Evolutionary conservation across 805 yeast species (phyloP).

Genomic region (Dipodascopsis tothii): DNA sequence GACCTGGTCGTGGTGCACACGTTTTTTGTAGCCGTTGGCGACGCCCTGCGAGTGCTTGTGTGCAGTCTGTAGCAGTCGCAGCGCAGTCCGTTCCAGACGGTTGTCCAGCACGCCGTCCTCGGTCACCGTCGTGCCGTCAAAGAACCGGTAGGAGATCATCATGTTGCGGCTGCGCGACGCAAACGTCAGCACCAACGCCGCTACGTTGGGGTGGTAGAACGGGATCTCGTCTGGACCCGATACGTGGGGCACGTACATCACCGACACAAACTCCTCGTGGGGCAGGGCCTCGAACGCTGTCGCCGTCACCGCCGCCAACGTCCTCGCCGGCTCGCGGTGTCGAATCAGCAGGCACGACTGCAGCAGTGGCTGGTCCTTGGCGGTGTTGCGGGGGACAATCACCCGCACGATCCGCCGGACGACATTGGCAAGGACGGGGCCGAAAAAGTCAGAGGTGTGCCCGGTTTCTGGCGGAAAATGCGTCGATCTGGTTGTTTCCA

Average conservation of each 20-base stretch:
- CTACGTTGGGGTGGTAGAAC: constrained; percentile 80
- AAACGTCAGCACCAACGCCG: constrained; percentile 61
- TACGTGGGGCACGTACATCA: constrained; percentile 76
- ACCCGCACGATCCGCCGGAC: constrained; percentile 56
- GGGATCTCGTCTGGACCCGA: constrained; percentile 55
- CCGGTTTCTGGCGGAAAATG: no score
- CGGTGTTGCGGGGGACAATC: constrained; percentile 86
- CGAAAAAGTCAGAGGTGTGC: constrained; percentile 1
- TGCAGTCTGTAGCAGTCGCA: constrained; percentile 69
- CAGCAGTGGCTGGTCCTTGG: constrained; percentile 70
- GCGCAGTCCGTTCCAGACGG: constrained; percentile 74
- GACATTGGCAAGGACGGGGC: constrained; percentile 3
- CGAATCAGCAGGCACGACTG: constrained; percentile 67
- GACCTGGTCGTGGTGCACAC: constrained; percentile 81
- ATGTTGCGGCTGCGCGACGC: not conserved
- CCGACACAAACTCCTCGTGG: constrained; percentile 30
- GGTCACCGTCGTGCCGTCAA: not conserved
- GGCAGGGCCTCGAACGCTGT: not conserved
- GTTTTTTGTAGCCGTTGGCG: constrained; percentile 73
- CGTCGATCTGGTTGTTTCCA: no score
- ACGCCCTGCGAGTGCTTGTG: constrained; percentile 78
- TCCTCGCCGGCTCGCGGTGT: constrained; percentile 34
- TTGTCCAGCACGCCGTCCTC: constrained; percentile 29
- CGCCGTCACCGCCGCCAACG: not conserved
- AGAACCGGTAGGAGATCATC: constrained; percentile 6